Conservation (phyloP, 2,329 filamentous ascomycete genomes). For the Bipolaris bicolor region DNA sequence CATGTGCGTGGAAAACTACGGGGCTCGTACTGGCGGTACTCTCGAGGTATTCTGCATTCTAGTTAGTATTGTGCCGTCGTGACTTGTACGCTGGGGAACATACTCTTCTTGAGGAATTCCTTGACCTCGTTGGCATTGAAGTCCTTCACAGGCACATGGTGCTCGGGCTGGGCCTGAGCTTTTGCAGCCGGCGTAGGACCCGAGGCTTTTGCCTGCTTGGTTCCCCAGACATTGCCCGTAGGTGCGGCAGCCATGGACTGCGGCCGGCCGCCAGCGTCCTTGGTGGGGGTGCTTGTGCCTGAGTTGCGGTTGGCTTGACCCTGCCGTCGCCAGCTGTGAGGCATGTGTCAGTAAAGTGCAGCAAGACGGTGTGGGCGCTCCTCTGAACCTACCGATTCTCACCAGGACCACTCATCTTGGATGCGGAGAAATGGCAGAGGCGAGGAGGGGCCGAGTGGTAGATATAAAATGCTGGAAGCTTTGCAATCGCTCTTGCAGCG, state of each 20-base stretch:
- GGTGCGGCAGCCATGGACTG: slow-evolving; percentile 39
- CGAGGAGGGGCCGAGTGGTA: slow-evolving; percentile 35
- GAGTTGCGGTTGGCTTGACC: slow-evolving; percentile 42
- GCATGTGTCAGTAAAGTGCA: slow-evolving; percentile 20
- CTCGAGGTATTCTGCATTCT: slow-evolving; percentile 34
- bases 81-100: slow-evolving; percentile 11
- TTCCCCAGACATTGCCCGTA: slow-evolving; percentile 46
- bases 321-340: slow-evolving; percentile 45
- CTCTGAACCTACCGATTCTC: slow-evolving; percentile 43
- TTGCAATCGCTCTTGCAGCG: slow-evolving; percentile 28
- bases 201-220: slow-evolving; percentile 38
- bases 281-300: slow-evolving; percentile 43
- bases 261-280: slow-evolving; percentile 42
- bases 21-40: slow-evolving; percentile 34
- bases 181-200: slow-evolving; percentile 22
- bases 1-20: slow-evolving; percentile 3
- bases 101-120: slow-evolving; percentile 51
- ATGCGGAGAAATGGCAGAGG: slow-evolving; percentile 32
- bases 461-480: slow-evolving; percentile 40
- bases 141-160: slow-evolving; percentile 46
- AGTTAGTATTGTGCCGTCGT: slow-evolving; percentile 24
- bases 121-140: slow-evolving; percentile 55
- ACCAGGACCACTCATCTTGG: slow-evolving; percentile 48
- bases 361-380: neutral
- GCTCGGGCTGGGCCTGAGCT: slow-evolving; percentile 32